These are phyloP conservation scores for Nyssa sinensis DNA, from an alignment of 148 eudicot species.

Conservation along the genomic window DNA sequence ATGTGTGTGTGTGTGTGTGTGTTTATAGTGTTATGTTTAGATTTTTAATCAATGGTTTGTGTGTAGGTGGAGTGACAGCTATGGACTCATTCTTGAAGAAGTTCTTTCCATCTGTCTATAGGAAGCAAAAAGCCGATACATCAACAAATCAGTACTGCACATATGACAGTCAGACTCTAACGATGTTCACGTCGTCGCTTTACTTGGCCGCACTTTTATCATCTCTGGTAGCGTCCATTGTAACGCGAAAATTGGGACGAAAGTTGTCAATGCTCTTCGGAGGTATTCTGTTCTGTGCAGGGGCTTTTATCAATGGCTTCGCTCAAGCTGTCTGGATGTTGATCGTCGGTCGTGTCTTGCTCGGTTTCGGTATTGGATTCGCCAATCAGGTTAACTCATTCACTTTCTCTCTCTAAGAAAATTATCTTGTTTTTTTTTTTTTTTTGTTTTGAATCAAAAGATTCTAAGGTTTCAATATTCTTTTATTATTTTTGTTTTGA, in stretches of 20 bases:
- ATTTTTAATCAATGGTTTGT: not conserved
- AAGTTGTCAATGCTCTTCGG: slow-evolving; percentile 33
- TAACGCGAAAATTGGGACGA: slow-evolving; percentile 30
- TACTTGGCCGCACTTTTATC: slow-evolving; percentile 36
- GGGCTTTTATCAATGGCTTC: slow-evolving; percentile 28
- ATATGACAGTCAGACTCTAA: slow-evolving; percentile 29
- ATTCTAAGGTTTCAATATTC: not conserved
- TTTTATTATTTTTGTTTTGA: not conserved
- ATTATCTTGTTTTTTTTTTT: not conserved
- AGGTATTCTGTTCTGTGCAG: slow-evolving; percentile 30
- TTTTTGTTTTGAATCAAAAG: not conserved
- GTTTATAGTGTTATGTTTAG: not conserved
- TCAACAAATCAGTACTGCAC: slow-evolving; percentile 38
- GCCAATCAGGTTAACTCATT: slow-evolving; percentile 44
- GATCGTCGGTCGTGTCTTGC: slow-evolving; percentile 36
- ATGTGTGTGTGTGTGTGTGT: no score
- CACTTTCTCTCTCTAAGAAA: not conserved
- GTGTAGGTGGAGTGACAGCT: slow-evolving; percentile 45
- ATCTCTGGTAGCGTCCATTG: slow-evolving; percentile 29
- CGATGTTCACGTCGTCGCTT: slow-evolving; percentile 38
- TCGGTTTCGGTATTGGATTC: slow-evolving; percentile 45
- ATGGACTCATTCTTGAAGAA: slow-evolving; percentile 38
- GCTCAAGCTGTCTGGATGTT: slow-evolving; percentile 32
- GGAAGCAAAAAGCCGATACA: slow-evolving; percentile 1
- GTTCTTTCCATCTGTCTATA: slow-evolving; percentile 37